Conservation (phyloP, 768 basidiomycete species). For the Antrodiella citrinella region DNA sequence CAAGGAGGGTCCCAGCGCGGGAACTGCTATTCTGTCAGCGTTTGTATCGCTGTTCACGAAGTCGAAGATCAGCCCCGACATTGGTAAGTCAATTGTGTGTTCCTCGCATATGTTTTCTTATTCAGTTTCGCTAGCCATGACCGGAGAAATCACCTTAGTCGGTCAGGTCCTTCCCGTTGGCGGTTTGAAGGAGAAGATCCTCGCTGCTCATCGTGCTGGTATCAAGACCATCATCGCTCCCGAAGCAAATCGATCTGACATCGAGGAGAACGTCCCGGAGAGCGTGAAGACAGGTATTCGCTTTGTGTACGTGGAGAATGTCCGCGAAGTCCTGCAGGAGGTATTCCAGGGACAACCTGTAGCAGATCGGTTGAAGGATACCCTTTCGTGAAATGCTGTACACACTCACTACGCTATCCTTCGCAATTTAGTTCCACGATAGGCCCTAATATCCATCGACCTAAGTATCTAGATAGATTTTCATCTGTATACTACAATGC, state of each 20-base stretch:
- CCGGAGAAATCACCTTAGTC: slow-evolving; percentile 93
- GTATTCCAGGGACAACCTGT: slow-evolving; percentile 65
- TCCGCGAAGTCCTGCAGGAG: slow-evolving; percentile 81
- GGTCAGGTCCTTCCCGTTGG: slow-evolving; percentile 96
- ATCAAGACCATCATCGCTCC: slow-evolving; percentile 90
- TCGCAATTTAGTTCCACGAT: neutral
- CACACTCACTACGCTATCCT: neutral
- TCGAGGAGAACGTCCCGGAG: slow-evolving; percentile 94
- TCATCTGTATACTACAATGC: slow-evolving; percentile 9
- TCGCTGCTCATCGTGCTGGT: slow-evolving; percentile 93
- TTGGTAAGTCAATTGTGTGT: slow-evolving; percentile 46
- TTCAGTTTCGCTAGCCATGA: slow-evolving; percentile 63
- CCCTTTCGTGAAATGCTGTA: slow-evolving; percentile 22
- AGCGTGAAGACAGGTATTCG: slow-evolving; percentile 93
- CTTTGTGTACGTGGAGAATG: slow-evolving; percentile 93
- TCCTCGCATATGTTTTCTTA: neutral
- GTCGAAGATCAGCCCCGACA: slow-evolving; percentile 76
- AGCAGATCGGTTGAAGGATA: slow-evolving; percentile 62
- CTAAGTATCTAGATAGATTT: slow-evolving; percentile 3
- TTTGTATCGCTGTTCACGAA: slow-evolving; percentile 89
- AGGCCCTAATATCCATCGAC: slow-evolving; percentile 1
- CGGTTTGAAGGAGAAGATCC: slow-evolving; percentile 92
- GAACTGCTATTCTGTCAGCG: slow-evolving; percentile 86
- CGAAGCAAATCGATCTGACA: slow-evolving; percentile 84
- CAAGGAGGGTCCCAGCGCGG: slow-evolving; percentile 95